Conservation (phyloP, 208 protist genomes). For the Herpetomonas tarakana region DNA sequence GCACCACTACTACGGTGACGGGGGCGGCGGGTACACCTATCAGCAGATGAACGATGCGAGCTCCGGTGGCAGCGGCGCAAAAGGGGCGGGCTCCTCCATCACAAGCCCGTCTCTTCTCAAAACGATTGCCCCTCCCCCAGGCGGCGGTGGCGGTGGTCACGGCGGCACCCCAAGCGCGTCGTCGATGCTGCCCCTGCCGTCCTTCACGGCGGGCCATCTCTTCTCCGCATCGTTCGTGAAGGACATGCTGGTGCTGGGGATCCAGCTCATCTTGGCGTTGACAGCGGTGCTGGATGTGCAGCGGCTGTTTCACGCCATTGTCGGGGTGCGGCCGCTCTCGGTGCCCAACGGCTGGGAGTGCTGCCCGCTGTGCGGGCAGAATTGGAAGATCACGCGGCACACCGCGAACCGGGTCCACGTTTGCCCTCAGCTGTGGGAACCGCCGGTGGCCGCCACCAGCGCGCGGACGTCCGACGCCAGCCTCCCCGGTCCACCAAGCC, state of each 20-base stretch:
- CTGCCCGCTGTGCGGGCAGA: constrained; percentile 57
- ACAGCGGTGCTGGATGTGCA: constrained; percentile 43
- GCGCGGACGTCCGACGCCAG: background rate
- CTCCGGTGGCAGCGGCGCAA: background rate
- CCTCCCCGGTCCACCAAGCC: background rate
- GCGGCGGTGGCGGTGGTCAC: background rate
- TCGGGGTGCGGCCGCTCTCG: constrained; percentile 55
- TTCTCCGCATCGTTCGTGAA: constrained; percentile 11
- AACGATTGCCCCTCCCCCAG: background rate
- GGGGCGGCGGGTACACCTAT: background rate
- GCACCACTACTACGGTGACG: constrained; percentile 10
- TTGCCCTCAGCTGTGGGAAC: constrained; percentile 16
- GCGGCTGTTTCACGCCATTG: constrained; percentile 59
- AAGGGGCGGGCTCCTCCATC: background rate
- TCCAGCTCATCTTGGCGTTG: constrained; percentile 34
- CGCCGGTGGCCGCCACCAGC: background rate
- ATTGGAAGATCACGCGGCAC: constrained; percentile 30
- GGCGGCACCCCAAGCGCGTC: background rate
- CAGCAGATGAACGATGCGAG: background rate
- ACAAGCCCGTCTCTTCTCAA: background rate
- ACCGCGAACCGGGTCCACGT: constrained; percentile 14
- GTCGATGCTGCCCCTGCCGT: constrained; percentile 8
- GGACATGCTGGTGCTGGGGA: constrained; percentile 20
- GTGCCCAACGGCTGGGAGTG: constrained; percentile 52
- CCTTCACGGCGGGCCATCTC: constrained; percentile 9